These are phyloP conservation scores for Mesembryanthemum crystallinum DNA, from an alignment of 148 eudicot genomes.

Conservation along the genomic window DNA sequence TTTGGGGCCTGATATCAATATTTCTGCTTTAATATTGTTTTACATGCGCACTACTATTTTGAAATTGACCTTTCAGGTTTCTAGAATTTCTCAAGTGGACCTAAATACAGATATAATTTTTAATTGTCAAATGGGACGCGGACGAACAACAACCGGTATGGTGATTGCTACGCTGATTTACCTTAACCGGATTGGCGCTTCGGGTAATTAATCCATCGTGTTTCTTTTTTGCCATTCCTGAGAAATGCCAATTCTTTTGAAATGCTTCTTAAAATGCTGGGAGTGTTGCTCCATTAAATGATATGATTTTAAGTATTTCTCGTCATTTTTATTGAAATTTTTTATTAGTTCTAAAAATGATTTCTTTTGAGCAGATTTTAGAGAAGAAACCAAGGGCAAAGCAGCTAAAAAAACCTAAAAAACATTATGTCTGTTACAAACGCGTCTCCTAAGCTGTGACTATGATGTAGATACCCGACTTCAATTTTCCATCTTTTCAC, in stretches of 20 bases:
- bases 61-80: conserved; percentile 48
- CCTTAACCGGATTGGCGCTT: conserved; percentile 78
- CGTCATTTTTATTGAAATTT: neutral
- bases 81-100: conserved; percentile 65
- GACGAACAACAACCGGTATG: conserved; percentile 97
- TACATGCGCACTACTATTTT: conserved; percentile 17
- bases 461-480: neutral
- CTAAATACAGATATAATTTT: conserved; percentile 69
- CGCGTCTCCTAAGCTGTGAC: neutral
- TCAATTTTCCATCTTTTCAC: neutral
- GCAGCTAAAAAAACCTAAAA: no score
- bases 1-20: neutral
- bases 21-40: conserved; percentile 17
- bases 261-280: no score
- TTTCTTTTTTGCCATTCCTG: conserved; percentile 6
- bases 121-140: conserved; percentile 99
- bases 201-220: conserved; percentile 48
- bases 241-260: neutral
- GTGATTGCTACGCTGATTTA: conserved; percentile 94
- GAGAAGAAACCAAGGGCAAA: no score
- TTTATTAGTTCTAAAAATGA: no score
- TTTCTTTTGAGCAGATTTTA: no score
- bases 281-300: no score
- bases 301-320: neutral
- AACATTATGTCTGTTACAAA: neutral